Evolutionary conservation across 2,329 filamentous ascomycete genomes (phyloP).

Genomic region (Colletotrichum sp.): DNA sequence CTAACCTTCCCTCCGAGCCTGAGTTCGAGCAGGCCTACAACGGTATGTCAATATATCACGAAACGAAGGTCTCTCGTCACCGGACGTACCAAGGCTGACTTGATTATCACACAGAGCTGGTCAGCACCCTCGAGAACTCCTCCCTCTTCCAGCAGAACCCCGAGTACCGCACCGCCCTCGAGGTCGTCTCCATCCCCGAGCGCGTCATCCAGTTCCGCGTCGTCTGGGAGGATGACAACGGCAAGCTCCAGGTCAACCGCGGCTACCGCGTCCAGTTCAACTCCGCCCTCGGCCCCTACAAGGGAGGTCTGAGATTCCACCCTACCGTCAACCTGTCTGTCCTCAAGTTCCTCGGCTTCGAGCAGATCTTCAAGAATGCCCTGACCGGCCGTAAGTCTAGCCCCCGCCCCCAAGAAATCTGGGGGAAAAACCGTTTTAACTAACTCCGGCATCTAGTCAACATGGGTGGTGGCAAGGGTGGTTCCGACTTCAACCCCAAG

Average conservation of each 20-base stretch:
- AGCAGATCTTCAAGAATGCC: constrained; percentile 99
- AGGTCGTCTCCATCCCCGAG: constrained; percentile 89
- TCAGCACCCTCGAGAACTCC: constrained; percentile 91
- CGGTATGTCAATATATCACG: constrained; percentile 57
- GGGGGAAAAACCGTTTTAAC: background rate
- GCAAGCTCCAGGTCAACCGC: constrained; percentile 87
- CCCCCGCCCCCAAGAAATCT: background rate
- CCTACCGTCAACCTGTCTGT: constrained; percentile 76
- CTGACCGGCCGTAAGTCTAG: constrained; percentile 80
- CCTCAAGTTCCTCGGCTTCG: constrained; percentile 97
- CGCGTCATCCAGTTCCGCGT: constrained; percentile 97
- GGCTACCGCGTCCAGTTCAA: constrained; percentile 99
- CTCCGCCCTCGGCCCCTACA: constrained; percentile 96
- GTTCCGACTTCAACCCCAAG: constrained; percentile 98
- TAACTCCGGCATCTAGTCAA: constrained; percentile 59
- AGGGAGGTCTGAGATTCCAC: constrained; percentile 95
- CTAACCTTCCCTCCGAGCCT: constrained; percentile 85
- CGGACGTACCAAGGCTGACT: constrained; percentile 22
- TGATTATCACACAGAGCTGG: constrained; percentile 72
- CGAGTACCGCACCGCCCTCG: constrained; percentile 90
- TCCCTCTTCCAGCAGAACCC: constrained; percentile 92
- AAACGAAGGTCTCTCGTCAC: background rate
- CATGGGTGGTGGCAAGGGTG: constrained; percentile 98
- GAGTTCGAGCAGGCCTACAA: constrained; percentile 99
- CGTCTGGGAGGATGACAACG: constrained; percentile 94